phyloP scores from a whole-genome alignment of 2,329 filamentous ascomycete species.

The Dryadomyces quercus-mongolicae region DNA sequence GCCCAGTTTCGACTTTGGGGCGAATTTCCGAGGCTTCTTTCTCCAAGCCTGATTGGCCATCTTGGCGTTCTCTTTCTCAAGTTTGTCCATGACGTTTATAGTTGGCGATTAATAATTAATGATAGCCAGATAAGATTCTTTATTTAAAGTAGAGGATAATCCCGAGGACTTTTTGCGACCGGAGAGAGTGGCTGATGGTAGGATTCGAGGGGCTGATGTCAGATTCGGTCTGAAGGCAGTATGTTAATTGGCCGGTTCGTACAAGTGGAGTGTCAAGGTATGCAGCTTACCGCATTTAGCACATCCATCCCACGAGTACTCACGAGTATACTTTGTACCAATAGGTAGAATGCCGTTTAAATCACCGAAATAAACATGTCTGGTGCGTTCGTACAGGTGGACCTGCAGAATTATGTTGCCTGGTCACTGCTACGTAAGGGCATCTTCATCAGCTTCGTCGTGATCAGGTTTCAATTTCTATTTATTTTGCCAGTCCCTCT shows the following conservation, averaged over 20 bases:
- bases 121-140: background rate
- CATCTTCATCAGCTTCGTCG: background rate
- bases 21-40: constrained; percentile 23
- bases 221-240: background rate
- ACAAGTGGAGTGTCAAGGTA: background rate
- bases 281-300: background rate
- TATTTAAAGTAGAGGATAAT: background rate
- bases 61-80: background rate
- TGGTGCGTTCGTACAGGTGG: background rate
- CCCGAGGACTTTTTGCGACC: background rate
- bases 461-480: background rate
- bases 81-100: background rate
- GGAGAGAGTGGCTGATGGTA: no score
- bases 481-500: no score
- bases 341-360: no score
- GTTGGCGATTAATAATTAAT: background rate
- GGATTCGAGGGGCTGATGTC: no score
- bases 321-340: no score
- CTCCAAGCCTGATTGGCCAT: constrained; percentile 22
- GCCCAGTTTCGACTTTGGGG: constrained; percentile 25
- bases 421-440: background rate
- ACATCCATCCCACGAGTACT: background rate
- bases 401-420: background rate
- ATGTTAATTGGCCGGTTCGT: background rate
- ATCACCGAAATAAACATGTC: background rate